Evolutionary conservation across 768 basidiomycete species (phyloP).

Genomic region (Favolaschia claudopus): DNA sequence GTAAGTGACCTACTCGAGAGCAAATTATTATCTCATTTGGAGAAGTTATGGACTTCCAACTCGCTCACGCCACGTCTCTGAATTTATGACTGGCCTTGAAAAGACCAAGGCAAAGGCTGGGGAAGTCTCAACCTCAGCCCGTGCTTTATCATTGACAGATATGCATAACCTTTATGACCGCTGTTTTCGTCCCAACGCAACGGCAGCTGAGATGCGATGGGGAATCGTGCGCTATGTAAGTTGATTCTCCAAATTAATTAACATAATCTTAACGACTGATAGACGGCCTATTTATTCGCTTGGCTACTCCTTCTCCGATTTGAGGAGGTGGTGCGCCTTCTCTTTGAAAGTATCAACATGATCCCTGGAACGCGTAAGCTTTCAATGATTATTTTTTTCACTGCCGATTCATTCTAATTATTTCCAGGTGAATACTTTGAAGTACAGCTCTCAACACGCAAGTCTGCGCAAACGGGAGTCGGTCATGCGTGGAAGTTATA

Average conservation of each 20-base stretch:
- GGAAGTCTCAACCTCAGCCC: constrained; percentile 30
- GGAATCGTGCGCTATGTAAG: constrained; percentile 3
- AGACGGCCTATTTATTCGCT: constrained; percentile 26
- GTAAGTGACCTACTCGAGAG: background rate
- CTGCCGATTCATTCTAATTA: background rate
- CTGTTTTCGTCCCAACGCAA: constrained; percentile 3
- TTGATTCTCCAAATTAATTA: background rate
- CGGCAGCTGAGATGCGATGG: background rate
- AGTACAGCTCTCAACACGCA: constrained; percentile 13
- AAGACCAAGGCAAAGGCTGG: constrained; percentile 27
- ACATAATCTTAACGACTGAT: background rate
- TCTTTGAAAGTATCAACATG: constrained; percentile 25
- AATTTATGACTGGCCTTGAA: constrained; percentile 34
- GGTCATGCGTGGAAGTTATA: constrained; percentile 20
- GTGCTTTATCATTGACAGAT: constrained; percentile 25
- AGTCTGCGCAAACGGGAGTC: constrained; percentile 26
- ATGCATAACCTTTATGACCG: constrained; percentile 28
- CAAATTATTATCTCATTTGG: background rate
- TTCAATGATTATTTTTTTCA: background rate
- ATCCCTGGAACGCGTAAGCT: constrained; percentile 7
- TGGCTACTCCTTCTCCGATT: constrained; percentile 26
- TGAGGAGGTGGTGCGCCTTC: constrained; percentile 23
- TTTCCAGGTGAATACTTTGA: background rate
- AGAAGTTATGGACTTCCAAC: constrained; percentile 28
- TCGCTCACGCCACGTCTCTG: constrained; percentile 21